These are phyloP conservation scores for Xylaria longipes DNA, from an alignment of 495 filamentous ascomycete genomes.

Conservation along the genomic window DNA sequence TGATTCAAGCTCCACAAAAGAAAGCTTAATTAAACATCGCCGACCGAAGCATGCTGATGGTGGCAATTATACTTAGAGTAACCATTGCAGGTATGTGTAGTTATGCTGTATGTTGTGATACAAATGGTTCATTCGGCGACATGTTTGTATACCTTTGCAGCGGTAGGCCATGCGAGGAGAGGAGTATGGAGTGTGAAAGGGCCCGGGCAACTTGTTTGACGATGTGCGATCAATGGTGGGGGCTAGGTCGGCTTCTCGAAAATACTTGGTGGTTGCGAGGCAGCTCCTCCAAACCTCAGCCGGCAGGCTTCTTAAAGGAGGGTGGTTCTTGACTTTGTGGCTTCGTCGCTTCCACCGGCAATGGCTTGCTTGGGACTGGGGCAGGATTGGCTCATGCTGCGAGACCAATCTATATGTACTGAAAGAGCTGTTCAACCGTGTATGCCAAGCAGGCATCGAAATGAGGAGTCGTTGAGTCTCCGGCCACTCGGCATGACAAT, in stretches of 20 bases:
- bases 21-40: conserved; percentile 38
- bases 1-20: conserved; percentile 41
- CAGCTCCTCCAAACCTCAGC: conserved; percentile 1
- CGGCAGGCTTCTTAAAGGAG: conserved; percentile 15
- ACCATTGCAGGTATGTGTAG: neutral
- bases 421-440: neutral
- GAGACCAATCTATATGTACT: neutral
- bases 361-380: neutral
- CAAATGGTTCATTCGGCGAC: conserved; percentile 20
- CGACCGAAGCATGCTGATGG: conserved; percentile 4
- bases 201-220: neutral
- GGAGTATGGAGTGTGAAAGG: neutral
- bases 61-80: neutral
- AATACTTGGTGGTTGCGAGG: neutral
- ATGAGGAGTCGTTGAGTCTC: neutral
- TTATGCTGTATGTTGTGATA: conserved; percentile 25
- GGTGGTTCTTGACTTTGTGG: conserved; percentile 6
- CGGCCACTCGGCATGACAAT: neutral
- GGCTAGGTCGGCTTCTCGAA: conserved; percentile 14
- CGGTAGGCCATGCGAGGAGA: conserved; percentile 1
- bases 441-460: conserved; percentile 4
- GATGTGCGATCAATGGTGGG: conserved; percentile 17
- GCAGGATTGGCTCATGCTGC: neutral
- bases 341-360: conserved; percentile 18
- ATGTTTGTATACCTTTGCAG: conserved; percentile 15